A percentile compares a stretch with the other conserved stretches of the same genome.
Conservation (phyloP, 495 filamentous ascomycete species). For the Neurospora discreta region DNA sequence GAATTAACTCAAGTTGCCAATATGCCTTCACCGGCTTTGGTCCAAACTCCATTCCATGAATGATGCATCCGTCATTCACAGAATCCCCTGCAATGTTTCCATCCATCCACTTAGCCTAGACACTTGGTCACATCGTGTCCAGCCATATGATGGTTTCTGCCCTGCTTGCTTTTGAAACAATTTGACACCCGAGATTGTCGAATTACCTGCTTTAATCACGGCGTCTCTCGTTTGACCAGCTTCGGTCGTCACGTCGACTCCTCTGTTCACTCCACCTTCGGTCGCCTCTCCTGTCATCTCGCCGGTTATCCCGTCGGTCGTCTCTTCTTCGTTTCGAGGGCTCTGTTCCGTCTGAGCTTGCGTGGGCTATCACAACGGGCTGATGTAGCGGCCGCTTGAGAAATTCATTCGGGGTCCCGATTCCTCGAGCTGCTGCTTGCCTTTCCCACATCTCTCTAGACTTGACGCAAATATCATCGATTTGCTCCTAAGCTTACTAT, state of each 20-base stretch:
- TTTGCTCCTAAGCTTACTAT: slow-evolving; percentile 39
- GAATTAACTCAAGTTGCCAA: slow-evolving; percentile 9
- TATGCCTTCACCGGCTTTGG: slow-evolving; percentile 1
- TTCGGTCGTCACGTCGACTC: slow-evolving; percentile 11
- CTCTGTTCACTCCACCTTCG: neutral
- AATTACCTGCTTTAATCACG: slow-evolving; percentile 10
- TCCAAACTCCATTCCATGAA: slow-evolving; percentile 5
- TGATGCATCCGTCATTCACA: slow-evolving; percentile 10
- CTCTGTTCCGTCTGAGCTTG: slow-evolving; percentile 16
- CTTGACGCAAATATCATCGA: slow-evolving; percentile 46
- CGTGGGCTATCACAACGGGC: slow-evolving; percentile 38
- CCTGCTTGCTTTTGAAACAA: neutral
- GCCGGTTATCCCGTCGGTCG: slow-evolving; percentile 10
- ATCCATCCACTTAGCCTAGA: slow-evolving; percentile 5
- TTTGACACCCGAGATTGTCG: neutral
- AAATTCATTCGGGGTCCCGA: slow-evolving; percentile 34
- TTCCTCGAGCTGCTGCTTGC: slow-evolving; percentile 41
- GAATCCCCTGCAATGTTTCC: slow-evolving; percentile 6
- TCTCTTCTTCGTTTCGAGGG: slow-evolving; percentile 19
- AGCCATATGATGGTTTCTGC: neutral
- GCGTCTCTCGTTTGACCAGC: slow-evolving; percentile 17
- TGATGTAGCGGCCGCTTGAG: slow-evolving; percentile 45
- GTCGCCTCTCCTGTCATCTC: slow-evolving; percentile 4
- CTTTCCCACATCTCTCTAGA: slow-evolving; percentile 45
- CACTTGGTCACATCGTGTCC: slow-evolving; percentile 11